Conservation (phyloP, 2,329 filamentous ascomycete species). For the Lachnellula arida region DNA sequence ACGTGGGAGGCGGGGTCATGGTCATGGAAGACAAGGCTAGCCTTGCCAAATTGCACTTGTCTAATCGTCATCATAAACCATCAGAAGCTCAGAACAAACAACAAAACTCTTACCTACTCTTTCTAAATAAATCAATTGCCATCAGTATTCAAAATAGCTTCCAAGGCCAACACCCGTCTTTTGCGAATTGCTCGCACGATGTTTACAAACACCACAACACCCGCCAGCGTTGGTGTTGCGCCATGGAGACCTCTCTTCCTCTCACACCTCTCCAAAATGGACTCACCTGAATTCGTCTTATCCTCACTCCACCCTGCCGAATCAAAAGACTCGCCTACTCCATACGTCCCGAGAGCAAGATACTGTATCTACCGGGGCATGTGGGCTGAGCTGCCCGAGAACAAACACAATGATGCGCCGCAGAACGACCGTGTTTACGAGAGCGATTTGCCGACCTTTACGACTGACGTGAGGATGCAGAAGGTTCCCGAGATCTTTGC, state of each 20-base stretch:
- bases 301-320: conserved; percentile 40
- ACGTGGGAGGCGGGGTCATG: not conserved
- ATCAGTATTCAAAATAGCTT: conserved; percentile 28
- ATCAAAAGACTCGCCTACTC: conserved; percentile 33
- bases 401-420: conserved; percentile 67
- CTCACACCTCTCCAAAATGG: conserved; percentile 32
- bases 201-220: conserved; percentile 25
- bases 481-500: conserved; percentile 70
- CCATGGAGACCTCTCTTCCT: conserved; percentile 34
- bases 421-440: conserved; percentile 67
- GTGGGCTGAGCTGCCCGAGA: conserved; percentile 68
- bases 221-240: conserved; percentile 23
- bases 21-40: not conserved
- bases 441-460: conserved; percentile 76
- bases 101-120: not conserved
- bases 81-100: not conserved
- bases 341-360: conserved; percentile 53
- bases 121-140: conserved; percentile 3
- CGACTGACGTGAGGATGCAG: conserved; percentile 82
- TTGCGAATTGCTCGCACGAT: conserved; percentile 28
- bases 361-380: conserved; percentile 84
- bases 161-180: conserved; percentile 23
- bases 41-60: not conserved
- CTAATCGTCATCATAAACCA: conserved; percentile 9
- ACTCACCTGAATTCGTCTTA: conserved; percentile 37